A percentile compares a stretch with the other conserved stretches of the same genome.
phyloP scores from a whole-genome alignment of 2,329 filamentous ascomycete species.

The Aciculosporium take region DNA sequence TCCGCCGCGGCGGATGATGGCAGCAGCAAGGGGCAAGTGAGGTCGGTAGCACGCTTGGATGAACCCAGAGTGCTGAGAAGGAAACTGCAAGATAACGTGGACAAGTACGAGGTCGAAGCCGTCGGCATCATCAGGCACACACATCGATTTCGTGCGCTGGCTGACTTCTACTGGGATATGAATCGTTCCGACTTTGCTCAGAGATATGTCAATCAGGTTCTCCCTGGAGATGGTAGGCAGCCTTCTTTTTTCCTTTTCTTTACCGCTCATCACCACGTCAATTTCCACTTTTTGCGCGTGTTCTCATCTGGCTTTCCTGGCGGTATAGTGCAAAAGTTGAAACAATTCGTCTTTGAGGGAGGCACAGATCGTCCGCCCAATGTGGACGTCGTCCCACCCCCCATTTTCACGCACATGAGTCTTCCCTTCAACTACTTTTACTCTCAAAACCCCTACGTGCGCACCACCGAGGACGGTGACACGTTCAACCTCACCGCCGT shows the following conservation, averaged over 20 bases:
- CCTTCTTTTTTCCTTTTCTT: neutral
- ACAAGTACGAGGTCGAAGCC: slow-evolving; percentile 51
- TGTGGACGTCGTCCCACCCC: slow-evolving; percentile 64
- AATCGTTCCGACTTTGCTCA: slow-evolving; percentile 53
- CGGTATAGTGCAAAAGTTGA: slow-evolving; percentile 32
- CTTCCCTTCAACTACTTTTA: slow-evolving; percentile 70
- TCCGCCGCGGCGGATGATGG: slow-evolving; percentile 3
- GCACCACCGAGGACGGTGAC: slow-evolving; percentile 40
- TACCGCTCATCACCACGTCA: too few relatives aligned
- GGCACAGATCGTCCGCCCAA: slow-evolving; percentile 43
- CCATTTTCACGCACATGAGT: slow-evolving; percentile 59
- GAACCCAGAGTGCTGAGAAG: slow-evolving; percentile 41
- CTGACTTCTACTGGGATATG: slow-evolving; percentile 76
- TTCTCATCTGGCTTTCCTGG: neutral
- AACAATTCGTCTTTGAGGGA: slow-evolving; percentile 51
- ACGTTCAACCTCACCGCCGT: slow-evolving; percentile 46
- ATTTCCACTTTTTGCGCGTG: neutral
- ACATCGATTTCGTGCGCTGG: slow-evolving; percentile 75
- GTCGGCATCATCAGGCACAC: slow-evolving; percentile 63
- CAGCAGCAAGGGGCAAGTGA: slow-evolving; percentile 14
- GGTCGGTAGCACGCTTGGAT: slow-evolving; percentile 34
- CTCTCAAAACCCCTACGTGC: slow-evolving; percentile 71
- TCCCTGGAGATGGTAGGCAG: slow-evolving; percentile 52
- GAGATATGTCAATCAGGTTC: slow-evolving; percentile 54
- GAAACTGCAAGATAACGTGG: slow-evolving; percentile 56